Evolutionary conservation across 495 filamentous ascomycete genomes (phyloP), one percentile per base, ranked within the genome.

Genomic region (Penicillium robsamsonii): DNA sequence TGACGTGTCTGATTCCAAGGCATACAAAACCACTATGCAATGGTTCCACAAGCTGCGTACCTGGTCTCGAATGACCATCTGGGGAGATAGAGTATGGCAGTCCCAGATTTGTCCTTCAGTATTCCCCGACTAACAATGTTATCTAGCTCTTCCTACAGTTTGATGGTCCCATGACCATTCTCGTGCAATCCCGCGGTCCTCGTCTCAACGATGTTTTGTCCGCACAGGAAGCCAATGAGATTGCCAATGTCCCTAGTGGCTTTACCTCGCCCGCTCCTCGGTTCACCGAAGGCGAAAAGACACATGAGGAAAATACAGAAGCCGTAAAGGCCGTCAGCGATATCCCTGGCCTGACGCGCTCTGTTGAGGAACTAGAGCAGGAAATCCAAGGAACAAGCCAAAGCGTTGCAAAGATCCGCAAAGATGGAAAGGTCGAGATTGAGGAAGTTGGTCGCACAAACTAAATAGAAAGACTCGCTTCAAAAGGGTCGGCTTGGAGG

Each of bases 131-230:
- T 63, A 46, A 70, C 45, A 29, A 31, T 45, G 0, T 31, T 0
- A 9, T 33, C 35, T 50, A 88, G 85, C 77, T 97, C 13, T 97
- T 97, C 66, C 75, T 97, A 22, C 86, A 89, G 62, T 96, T 98
- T 63, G 80, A 86, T 24, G 94, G 94, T 0, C 94, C 94, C 20
- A 83, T 81, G 3, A 96, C 87, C 4, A 79, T 98, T 33, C 77
- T 97, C 22, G 71, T 98, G 62, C 94, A 96, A 63, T 91, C 90
- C 24, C 84, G 92, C 18, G 90, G 85, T 7, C 80, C 87, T 10
- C 75, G 87, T 1, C 72, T 96, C 18, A 82, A 83, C 44, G 94
- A 98, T 62, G 81, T 89, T 6, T 71, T 98, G 49, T 87, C 83
- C 17, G 74, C 75, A 11, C 80, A 82, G 15, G 89, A 97, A 52